These are phyloP conservation scores for Fusarium sp. DNA, from an alignment of 2,329 filamentous ascomycete genomes.

Conservation along the genomic window DNA sequence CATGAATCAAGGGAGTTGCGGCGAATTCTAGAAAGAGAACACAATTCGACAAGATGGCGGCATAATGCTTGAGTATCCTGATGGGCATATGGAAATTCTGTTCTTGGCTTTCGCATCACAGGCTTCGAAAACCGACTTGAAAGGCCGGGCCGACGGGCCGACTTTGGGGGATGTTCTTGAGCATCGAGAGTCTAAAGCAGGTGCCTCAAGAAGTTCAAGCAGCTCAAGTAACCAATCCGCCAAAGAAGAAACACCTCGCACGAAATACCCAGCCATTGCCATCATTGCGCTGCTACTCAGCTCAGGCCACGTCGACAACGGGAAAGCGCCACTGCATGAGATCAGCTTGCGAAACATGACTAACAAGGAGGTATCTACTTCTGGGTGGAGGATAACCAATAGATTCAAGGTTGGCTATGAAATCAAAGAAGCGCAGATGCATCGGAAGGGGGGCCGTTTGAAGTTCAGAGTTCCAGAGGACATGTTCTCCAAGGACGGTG, in stretches of 20 bases:
- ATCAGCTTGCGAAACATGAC: neutral
- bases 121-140: neutral
- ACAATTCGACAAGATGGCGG: neutral
- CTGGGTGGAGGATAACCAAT: neutral
- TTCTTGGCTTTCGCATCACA: neutral
- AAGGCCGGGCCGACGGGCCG: neutral
- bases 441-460: neutral
- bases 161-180: neutral
- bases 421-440: neutral
- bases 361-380: neutral
- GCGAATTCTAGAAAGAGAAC: neutral
- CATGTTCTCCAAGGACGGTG: neutral
- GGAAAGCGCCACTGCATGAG: neutral
- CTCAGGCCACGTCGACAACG: no score
- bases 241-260: neutral
- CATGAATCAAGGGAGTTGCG: conserved; percentile 2
- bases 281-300: neutral
- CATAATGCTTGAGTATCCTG: neutral
- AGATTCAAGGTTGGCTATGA: neutral
- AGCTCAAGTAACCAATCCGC: neutral
- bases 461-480: neutral
- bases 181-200: neutral
- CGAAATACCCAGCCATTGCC: neutral
- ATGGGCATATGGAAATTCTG: neutral
- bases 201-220: no score